phyloP scores from a whole-genome alignment of 495 filamentous ascomycete genomes.

The Penicillium cosmopolitanum region DNA sequence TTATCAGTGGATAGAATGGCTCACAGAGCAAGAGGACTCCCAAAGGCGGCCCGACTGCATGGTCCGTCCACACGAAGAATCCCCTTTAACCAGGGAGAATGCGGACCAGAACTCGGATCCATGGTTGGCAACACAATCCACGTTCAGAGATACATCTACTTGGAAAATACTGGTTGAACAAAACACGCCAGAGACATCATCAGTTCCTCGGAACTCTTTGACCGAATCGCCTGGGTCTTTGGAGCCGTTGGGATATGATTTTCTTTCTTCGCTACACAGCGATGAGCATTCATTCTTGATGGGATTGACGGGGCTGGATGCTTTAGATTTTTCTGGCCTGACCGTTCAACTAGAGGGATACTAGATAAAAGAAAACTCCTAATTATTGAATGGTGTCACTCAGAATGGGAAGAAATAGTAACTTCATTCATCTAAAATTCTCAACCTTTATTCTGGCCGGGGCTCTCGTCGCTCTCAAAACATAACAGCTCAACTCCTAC shows the following conservation, averaged over 20 bases:
- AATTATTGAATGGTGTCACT: no score
- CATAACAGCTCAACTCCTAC: not conserved
- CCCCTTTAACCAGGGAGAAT: not conserved
- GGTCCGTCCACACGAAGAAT: not conserved
- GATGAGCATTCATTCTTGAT: conserved; percentile 29
- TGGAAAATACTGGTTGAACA: not conserved
- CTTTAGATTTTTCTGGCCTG: conserved; percentile 25
- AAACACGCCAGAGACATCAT: not conserved
- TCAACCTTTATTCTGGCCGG: no score
- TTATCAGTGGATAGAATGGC: conserved; percentile 22
- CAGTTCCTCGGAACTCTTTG: not conserved
- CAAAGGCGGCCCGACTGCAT: not conserved
- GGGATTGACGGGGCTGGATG: conserved; percentile 30
- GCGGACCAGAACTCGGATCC: not conserved
- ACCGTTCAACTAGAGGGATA: conserved; percentile 12
- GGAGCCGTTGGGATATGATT: not conserved
- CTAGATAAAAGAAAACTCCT: no score
- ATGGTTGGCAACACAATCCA: not conserved
- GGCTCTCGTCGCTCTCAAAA: no score
- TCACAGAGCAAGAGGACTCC: conserved; percentile 8
- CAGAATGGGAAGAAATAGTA: no score
- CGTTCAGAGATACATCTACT: not conserved
- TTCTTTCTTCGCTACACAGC: conserved; percentile 13
- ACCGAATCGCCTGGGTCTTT: not conserved
- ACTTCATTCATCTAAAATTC: no score